Conservation (phyloP, 257 asterid species). For the Orobanche coerulescens region DNA sequence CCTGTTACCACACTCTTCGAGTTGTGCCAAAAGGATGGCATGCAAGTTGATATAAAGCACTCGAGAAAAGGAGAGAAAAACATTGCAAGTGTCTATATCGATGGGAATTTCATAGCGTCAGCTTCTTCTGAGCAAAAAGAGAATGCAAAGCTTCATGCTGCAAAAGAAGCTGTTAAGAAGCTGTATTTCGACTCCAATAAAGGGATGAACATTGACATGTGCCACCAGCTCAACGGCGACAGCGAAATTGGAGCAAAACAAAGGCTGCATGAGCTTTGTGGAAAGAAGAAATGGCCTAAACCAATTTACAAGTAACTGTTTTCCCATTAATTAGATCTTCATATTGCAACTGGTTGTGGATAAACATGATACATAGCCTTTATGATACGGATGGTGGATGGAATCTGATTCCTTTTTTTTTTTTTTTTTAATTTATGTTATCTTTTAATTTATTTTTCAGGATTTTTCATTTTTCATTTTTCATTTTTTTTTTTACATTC, state of each 20-base stretch:
- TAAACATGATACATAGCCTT: background rate
- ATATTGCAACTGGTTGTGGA: background rate
- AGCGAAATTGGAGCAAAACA: conserved; percentile 59
- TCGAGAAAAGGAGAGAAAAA: conserved; percentile 38
- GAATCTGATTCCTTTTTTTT: too few species aligned
- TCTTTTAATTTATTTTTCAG: too few species aligned
- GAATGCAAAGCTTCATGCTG: conserved; percentile 71
- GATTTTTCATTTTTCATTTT: too few species aligned
- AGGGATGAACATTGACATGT: background rate
- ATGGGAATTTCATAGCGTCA: conserved; percentile 48
- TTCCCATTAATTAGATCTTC: background rate
- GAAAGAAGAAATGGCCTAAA: conserved; percentile 65
- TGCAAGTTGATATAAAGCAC: conserved; percentile 37
- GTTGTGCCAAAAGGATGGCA: conserved; percentile 63
- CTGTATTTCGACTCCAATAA: conserved; percentile 21
- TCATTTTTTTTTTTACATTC: too few species aligned
- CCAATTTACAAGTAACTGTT: conserved; percentile 58
- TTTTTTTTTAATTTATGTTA: too few species aligned
- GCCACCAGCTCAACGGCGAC: conserved; percentile 28
- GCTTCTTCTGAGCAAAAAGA: conserved; percentile 62
- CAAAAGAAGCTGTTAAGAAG: conserved; percentile 53
- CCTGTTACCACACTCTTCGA: conserved; percentile 71
- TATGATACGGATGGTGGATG: too few species aligned
- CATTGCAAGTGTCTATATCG: conserved; percentile 48
- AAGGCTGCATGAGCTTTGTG: conserved; percentile 57